Evolutionary conservation across 2,329 filamentous ascomycete genomes (phyloP).

Genomic region (Penicillium sp.): DNA sequence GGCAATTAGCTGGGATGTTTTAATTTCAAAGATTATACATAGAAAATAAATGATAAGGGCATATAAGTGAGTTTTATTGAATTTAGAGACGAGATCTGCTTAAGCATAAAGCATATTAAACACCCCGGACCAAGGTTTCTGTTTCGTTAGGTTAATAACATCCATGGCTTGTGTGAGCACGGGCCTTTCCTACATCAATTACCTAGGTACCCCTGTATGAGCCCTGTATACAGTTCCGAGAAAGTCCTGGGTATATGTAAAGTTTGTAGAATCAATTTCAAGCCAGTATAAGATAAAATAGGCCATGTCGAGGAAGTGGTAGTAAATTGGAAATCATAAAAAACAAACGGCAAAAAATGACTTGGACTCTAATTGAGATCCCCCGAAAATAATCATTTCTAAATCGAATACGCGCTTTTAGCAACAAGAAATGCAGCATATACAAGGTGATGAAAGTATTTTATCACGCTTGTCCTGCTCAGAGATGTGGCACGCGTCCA

Average conservation of each 20-base stretch:
- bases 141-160: not conserved
- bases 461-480: slow-evolving; percentile 9
- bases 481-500: slow-evolving; percentile 70
- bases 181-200: not conserved
- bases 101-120: not conserved
- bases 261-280: not conserved
- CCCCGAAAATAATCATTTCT: not conserved
- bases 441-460: not conserved
- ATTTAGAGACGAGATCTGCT: not conserved
- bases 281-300: not conserved
- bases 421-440: not conserved
- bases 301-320: too few relatives aligned
- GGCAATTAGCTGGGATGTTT: not conserved
- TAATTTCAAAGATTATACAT: too few relatives aligned
- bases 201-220: too few relatives aligned
- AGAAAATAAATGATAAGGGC: too few relatives aligned
- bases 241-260: not conserved
- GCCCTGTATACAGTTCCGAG: too few relatives aligned
- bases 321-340: not conserved
- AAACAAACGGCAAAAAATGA: not conserved
- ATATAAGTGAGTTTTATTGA: too few relatives aligned
- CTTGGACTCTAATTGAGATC: not conserved
- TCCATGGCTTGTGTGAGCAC: not conserved
- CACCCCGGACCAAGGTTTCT: not conserved
- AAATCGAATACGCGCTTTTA: not conserved